Conservation (phyloP, 2,329 filamentous ascomycete species). For the Aspergillus neotritici region DNA sequence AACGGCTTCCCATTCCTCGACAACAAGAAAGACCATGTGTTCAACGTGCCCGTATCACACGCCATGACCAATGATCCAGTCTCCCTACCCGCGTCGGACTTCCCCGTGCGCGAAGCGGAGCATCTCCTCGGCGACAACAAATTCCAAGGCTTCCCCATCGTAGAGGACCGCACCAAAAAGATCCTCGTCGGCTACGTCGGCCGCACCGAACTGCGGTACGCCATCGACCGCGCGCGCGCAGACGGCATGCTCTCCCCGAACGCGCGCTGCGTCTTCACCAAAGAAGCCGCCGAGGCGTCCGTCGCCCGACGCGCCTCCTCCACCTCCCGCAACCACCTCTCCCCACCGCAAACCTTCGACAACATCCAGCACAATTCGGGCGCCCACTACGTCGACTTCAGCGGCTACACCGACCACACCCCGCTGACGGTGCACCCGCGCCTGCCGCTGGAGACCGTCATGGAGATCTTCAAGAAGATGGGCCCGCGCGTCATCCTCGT, state of each 20-base stretch:
- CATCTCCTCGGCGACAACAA: conserved; percentile 67
- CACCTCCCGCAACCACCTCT: conserved; percentile 15
- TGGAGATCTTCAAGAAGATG: conserved; percentile 98
- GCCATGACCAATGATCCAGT: conserved; percentile 78
- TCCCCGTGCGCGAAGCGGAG: conserved; percentile 72
- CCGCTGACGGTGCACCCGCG: conserved; percentile 87
- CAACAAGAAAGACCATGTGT: conserved; percentile 95
- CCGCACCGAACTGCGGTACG: conserved; percentile 84
- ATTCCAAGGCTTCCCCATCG: conserved; percentile 89
- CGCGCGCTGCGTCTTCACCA: conserved; percentile 67
- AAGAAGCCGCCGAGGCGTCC: conserved; percentile 43
- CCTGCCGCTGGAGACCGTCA: conserved; percentile 88
- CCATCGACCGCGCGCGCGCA: conserved; percentile 71
- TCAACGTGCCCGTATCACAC: conserved; percentile 85
- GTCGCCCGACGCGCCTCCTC: conserved; percentile 29
- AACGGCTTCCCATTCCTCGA: conserved; percentile 96
- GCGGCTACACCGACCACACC: conserved; percentile 79
- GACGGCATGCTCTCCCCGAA: conserved; percentile 60
- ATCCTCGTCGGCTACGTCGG: conserved; percentile 87
- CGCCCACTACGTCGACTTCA: conserved; percentile 66
- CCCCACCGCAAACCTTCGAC: conserved; percentile 52
- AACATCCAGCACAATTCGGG: conserved; percentile 53
- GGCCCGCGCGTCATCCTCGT: conserved; percentile 88
- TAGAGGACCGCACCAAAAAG: conserved; percentile 66
- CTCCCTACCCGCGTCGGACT: conserved; percentile 66